These are phyloP conservation scores for Xylaria longipes DNA, from an alignment of 495 filamentous ascomycete genomes.

Conservation along the genomic window DNA sequence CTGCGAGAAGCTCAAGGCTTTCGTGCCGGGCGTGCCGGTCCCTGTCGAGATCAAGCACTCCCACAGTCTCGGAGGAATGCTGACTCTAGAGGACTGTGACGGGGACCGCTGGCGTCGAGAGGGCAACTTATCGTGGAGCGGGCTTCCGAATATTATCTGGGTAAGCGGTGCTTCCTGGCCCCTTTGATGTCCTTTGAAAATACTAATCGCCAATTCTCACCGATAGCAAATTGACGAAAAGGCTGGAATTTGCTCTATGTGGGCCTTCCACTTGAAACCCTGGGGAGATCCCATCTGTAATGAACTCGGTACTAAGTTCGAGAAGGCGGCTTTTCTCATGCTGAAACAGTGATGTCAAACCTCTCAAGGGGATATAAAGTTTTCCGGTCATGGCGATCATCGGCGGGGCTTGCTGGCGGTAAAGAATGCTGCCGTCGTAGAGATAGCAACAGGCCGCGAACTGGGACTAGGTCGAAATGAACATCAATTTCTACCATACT, in stretches of 20 bases:
- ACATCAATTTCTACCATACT: not conserved
- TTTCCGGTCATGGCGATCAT: not conserved
- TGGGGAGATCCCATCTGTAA: slow-evolving; percentile 8
- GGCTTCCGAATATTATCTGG: slow-evolving; percentile 20
- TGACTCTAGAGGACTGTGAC: slow-evolving; percentile 22
- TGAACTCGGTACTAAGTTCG: slow-evolving; percentile 17
- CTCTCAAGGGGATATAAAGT: not conserved
- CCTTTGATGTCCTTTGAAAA: not conserved
- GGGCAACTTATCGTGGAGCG: slow-evolving; percentile 26
- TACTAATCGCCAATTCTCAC: not conserved
- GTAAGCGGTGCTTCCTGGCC: not conserved
- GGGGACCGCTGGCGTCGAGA: slow-evolving; percentile 23
- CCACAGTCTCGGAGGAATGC: slow-evolving; percentile 6
- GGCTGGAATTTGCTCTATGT: slow-evolving; percentile 22
- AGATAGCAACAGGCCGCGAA: not conserved
- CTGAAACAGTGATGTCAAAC: slow-evolving; percentile 4
- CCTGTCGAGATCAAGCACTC: slow-evolving; percentile 10
- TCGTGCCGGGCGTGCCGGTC: slow-evolving; percentile 9
- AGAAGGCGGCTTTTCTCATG: slow-evolving; percentile 22
- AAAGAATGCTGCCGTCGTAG: not conserved
- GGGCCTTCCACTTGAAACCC: slow-evolving; percentile 23
- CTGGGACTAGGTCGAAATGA: too few relatives aligned
- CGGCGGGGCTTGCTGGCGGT: not conserved
- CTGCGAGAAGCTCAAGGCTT: slow-evolving; percentile 14
- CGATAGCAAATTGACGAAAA: slow-evolving; percentile 19